phyloP scores from a whole-genome alignment of 805 yeast genomes.

The Phaffomyces antillensis region DNA sequence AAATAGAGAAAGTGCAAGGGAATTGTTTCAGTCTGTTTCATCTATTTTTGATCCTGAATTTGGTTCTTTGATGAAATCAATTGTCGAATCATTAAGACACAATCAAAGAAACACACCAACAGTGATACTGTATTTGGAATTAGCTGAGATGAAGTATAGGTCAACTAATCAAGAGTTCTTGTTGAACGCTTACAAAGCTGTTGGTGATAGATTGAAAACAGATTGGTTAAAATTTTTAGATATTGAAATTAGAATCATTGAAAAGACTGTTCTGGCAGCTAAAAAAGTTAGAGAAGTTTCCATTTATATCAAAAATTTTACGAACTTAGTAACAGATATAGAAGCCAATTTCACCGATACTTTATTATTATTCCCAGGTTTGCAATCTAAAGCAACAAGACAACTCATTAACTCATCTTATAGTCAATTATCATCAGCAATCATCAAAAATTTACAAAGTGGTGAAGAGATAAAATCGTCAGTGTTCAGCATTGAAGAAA shows the following conservation, averaged over 20 bases:
- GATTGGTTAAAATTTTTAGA: constrained; percentile 57
- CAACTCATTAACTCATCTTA: constrained; percentile 24
- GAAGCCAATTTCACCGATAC: constrained; percentile 21
- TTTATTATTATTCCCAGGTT: constrained; percentile 9
- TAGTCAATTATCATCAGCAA: constrained; percentile 22
- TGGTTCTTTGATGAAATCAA: constrained; percentile 23
- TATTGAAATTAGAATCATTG: constrained; percentile 41
- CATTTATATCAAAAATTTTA: constrained; percentile 39
- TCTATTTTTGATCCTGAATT: constrained; percentile 35
- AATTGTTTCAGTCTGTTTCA: constrained; percentile 37
- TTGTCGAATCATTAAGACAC: constrained; percentile 29
- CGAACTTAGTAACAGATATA: constrained; percentile 36
- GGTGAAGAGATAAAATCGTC: constrained; percentile 17
- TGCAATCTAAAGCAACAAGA: constrained; percentile 16
- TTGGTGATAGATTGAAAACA: constrained; percentile 42
- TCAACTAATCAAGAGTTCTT: constrained; percentile 60
- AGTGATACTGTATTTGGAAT: constrained; percentile 36
- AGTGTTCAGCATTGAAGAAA: constrained; percentile 10
- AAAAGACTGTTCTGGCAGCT: constrained; percentile 28
- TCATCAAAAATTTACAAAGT: constrained; percentile 24
- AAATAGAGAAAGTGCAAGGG: constrained; percentile 41
- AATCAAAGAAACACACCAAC: constrained; percentile 37
- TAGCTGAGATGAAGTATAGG: constrained; percentile 28
- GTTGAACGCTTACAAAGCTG: constrained; percentile 40
- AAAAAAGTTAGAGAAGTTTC: constrained; percentile 35